phyloP scores from a whole-genome alignment of 2,329 filamentous ascomycete species.

The Aspergillus ibericus region DNA sequence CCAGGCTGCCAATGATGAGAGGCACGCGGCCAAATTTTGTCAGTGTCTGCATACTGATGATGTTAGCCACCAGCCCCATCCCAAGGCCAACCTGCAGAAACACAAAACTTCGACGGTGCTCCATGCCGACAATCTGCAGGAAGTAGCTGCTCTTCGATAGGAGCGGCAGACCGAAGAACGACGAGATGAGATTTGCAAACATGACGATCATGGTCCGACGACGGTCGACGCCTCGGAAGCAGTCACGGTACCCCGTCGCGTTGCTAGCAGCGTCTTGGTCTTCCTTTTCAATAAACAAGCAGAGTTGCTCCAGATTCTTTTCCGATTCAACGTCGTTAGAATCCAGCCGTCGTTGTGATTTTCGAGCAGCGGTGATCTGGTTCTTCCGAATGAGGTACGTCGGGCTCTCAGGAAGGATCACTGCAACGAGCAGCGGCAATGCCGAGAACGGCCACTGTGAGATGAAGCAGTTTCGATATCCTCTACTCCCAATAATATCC shows the following conservation, averaged over 20 bases:
- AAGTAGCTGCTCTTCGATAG: constrained; percentile 47
- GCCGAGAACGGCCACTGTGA: constrained; percentile 34
- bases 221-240: constrained; percentile 25
- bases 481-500: constrained; percentile 17
- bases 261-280: constrained; percentile 41
- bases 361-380: constrained; percentile 37
- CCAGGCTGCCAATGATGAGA: constrained; percentile 30
- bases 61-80: constrained; percentile 48
- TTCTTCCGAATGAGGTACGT: constrained; percentile 50
- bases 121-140: constrained; percentile 37
- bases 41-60: constrained; percentile 47
- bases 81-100: constrained; percentile 50
- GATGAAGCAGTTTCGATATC: constrained; percentile 33
- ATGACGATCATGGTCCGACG: constrained; percentile 34
- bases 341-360: constrained; percentile 53
- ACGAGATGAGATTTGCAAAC: constrained; percentile 46
- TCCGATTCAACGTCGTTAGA: constrained; percentile 39
- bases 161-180: constrained; percentile 49
- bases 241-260: constrained; percentile 29
- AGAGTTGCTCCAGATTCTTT: constrained; percentile 31
- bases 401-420: constrained; percentile 54
- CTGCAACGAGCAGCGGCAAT: constrained; percentile 44
- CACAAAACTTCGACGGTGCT: constrained; percentile 35
- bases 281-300: constrained; percentile 51
- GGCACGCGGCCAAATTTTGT: constrained; percentile 42